Evolutionary conservation across 257 asterid genomes (phyloP), one percentile per base, ranked within the genome.

Genomic region (Fraxinus pennsylvanica): DNA sequence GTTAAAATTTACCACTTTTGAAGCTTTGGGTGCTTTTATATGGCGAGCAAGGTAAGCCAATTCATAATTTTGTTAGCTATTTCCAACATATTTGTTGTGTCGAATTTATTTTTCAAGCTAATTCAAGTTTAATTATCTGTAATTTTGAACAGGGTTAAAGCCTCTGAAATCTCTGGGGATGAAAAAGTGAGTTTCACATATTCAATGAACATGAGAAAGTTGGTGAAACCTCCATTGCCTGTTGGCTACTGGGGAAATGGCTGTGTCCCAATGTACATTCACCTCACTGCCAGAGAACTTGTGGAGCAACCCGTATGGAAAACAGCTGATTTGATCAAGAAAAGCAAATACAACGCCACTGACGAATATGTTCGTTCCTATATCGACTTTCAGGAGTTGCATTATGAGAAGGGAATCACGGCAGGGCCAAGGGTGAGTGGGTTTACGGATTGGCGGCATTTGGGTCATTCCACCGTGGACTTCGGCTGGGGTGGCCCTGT

Each of bases 371-470:
- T 90, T 12, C 79, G 84, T 1, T 92, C 96, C 0, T 89, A 80
- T 22, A 76, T 94, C 22, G 95, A 94, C 74, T 94, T 90, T 41
- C 98, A 94, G 71, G 95, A 92, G 82, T 10, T 92, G 35, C 88
- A 94, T 82, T 90, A 86, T 76, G 59, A 35, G 5, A 76, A 88
- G 73, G 96, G 97, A 63, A 89, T 94, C 45, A 92, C 78, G 3
- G 83, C 86, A 1, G 96, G 98, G 35, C 68, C 84, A 45, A 84
- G 86, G 6, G 94, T 94, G 76, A 89, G 92, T 68, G 97, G 96
- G 0, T 94, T 94, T 79, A 92, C 98, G 1, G 98, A 94, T 76
- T 94, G 98, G 98, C 85, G 98, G 41, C 98, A 94, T 79, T 83
- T 92, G 81, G 98, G 98, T n/a, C 98, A 94, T 57, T 91, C 98